phyloP scores from a whole-genome alignment of 495 filamentous ascomycete genomes.

The Sporormia fimetaria region DNA sequence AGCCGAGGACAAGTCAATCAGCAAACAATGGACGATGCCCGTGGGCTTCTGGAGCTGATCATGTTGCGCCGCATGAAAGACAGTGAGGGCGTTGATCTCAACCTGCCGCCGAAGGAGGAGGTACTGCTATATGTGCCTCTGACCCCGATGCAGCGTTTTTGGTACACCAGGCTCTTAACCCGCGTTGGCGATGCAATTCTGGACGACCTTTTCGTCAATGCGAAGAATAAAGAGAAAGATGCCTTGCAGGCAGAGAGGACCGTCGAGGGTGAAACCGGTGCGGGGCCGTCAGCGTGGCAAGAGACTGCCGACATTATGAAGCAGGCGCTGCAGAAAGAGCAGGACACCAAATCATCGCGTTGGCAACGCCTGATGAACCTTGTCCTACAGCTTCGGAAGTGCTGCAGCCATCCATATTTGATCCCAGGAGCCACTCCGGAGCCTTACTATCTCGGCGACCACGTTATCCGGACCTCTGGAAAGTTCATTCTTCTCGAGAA shows the following conservation, averaged over 20 bases:
- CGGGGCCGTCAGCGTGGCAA: constrained; percentile 33
- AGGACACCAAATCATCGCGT: constrained; percentile 28
- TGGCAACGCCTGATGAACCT: constrained; percentile 53
- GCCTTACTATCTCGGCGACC: constrained; percentile 40
- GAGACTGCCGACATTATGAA: constrained; percentile 39
- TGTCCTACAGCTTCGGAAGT: constrained; percentile 54
- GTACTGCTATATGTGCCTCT: constrained; percentile 50
- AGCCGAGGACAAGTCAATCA: constrained; percentile 44
- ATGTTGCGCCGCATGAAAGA: constrained; percentile 56
- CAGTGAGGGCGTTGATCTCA: constrained; percentile 46
- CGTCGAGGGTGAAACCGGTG: constrained; percentile 22
- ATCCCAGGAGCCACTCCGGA: constrained; percentile 42
- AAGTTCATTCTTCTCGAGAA: constrained; percentile 57
- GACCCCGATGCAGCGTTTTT: constrained; percentile 49
- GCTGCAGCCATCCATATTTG: constrained; percentile 53
- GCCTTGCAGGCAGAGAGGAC: constrained; percentile 28
- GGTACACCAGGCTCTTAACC: constrained; percentile 51
- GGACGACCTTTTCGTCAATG: constrained; percentile 43
- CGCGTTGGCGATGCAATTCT: constrained; percentile 42
- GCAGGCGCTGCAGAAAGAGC: constrained; percentile 37
- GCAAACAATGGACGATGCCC: constrained; percentile 42
- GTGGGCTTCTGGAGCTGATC: constrained; percentile 44
- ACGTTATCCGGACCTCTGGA: constrained; percentile 46
- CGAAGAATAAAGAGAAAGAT: constrained; percentile 39
- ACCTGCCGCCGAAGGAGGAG: constrained; percentile 50